Evolutionary conservation across 371 early-diverging fungal species (phyloP).

Genomic region (Chytridiales sp.): DNA sequence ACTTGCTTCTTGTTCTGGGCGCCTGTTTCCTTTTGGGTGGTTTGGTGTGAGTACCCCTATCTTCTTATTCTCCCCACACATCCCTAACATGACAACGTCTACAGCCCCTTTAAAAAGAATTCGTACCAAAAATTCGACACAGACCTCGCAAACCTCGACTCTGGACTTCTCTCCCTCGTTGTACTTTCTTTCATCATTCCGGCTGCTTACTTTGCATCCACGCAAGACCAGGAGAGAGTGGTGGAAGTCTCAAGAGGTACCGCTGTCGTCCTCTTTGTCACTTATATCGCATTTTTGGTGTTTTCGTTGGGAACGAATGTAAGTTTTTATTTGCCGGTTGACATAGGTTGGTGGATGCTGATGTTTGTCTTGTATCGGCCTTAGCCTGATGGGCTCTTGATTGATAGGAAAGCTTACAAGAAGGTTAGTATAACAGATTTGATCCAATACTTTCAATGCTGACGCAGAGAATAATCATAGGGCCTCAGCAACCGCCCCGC

Average conservation of each 20-base stretch:
- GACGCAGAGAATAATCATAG: too few relatives aligned
- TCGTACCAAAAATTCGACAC: constrained; percentile 70
- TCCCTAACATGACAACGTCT: neutral
- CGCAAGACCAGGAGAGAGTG: constrained; percentile 38
- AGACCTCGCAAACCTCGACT: constrained; percentile 72
- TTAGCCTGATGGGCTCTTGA: constrained; percentile 12
- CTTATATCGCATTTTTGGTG: constrained; percentile 70
- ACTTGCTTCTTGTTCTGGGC: constrained; percentile 66
- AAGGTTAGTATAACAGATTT: too few relatives aligned
- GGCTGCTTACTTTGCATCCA: constrained; percentile 65
- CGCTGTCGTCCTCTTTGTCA: constrained; percentile 66
- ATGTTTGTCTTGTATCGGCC: too few relatives aligned
- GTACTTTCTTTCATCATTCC: constrained; percentile 76
- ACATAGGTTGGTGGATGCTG: too few relatives aligned
- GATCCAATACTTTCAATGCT: too few relatives aligned
- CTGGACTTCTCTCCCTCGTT: constrained; percentile 72
- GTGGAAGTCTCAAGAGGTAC: constrained; percentile 65
- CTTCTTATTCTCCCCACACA: neutral
- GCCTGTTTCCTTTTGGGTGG: constrained; percentile 82
- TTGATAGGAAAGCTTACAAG: constrained; percentile 5
- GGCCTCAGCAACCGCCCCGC: too few relatives aligned
- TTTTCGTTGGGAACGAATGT: constrained; percentile 71
- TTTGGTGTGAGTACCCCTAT: constrained; percentile 47
- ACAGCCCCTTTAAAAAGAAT: constrained; percentile 35
- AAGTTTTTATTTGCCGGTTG: neutral